phyloP scores from a whole-genome alignment of 768 basidiomycete genomes.

The Austroboletus festivus region DNA sequence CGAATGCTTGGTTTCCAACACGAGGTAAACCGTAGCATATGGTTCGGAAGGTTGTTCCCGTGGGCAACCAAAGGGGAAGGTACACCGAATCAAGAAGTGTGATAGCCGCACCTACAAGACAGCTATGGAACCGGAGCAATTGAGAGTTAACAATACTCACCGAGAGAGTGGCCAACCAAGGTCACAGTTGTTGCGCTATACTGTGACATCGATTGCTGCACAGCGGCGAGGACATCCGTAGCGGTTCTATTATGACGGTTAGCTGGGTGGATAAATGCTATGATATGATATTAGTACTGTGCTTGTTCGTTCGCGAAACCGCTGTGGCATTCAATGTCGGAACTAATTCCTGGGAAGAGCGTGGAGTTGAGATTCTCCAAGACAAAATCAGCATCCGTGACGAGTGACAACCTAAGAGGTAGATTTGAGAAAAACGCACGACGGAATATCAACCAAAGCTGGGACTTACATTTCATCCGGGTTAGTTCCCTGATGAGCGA shows the following conservation, averaged over 20 bases:
- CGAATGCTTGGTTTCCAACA: constrained; percentile 59
- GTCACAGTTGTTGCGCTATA: constrained; percentile 39
- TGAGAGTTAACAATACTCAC: constrained; percentile 17
- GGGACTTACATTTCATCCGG: constrained; percentile 27
- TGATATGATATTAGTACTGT: constrained; percentile 30
- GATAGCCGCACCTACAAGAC: constrained; percentile 33
- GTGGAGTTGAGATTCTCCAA: constrained; percentile 32
- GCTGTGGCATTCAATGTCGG: constrained; percentile 40
- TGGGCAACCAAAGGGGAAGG: constrained; percentile 37
- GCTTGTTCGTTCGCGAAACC: constrained; percentile 49
- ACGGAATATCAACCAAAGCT: background rate
- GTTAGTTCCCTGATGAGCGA: constrained; percentile 37
- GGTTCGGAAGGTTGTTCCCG: constrained; percentile 30
- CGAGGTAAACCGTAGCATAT: constrained; percentile 37
- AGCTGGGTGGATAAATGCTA: background rate
- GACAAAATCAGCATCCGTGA: constrained; percentile 44
- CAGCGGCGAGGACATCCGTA: constrained; percentile 41
- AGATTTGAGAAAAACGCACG: background rate
- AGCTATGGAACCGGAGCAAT: background rate
- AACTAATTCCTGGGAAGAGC: constrained; percentile 50
- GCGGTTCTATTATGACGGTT: constrained; percentile 34
- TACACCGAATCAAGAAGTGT: constrained; percentile 39
- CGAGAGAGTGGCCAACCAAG: constrained; percentile 43
- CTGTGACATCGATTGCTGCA: constrained; percentile 37
- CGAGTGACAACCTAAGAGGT: constrained; percentile 29